Conservation (phyloP, 2,329 filamentous ascomycete species). For the Fusarium sp. region DNA sequence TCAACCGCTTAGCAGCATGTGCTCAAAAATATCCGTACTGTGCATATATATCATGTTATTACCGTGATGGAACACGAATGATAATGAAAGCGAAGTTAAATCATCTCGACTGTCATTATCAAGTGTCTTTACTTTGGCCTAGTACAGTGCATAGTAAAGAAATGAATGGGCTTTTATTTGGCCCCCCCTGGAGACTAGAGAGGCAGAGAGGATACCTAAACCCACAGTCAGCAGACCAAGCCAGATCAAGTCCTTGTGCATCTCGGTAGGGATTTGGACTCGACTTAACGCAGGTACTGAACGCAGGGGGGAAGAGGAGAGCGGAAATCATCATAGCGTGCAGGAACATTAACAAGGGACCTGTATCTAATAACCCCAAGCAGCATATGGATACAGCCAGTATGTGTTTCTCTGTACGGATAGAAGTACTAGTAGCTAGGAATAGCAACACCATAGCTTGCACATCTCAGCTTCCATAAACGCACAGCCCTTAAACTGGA, state of each 20-base stretch:
- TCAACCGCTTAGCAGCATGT: background rate
- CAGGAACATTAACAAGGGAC: conserved; percentile 30
- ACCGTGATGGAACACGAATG: background rate
- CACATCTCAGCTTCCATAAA: conserved; percentile 21
- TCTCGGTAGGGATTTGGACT: conserved; percentile 10
- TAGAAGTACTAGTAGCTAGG: background rate
- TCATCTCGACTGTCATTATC: background rate
- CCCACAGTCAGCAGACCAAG: conserved; percentile 29
- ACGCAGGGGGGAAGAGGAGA: conserved; percentile 27
- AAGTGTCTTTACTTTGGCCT: background rate
- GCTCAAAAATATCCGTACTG: background rate
- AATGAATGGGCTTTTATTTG: background rate
- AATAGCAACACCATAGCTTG: conserved; percentile 25
- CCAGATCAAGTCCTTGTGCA: conserved; percentile 2
- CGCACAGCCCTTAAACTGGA: conserved; percentile 38
- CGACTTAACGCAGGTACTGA: conserved; percentile 35
- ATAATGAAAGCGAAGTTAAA: background rate
- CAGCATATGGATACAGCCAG: background rate
- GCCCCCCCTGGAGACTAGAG: background rate
- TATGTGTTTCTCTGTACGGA: background rate
- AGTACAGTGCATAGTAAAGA: background rate
- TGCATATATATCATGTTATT: background rate
- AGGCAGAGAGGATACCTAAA: background rate
- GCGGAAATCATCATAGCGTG: conserved; percentile 41
- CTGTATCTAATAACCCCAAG: conserved; percentile 1